phyloP scores from a whole-genome alignment of 306 rosid genomes.

The Cicer cuneatum region DNA sequence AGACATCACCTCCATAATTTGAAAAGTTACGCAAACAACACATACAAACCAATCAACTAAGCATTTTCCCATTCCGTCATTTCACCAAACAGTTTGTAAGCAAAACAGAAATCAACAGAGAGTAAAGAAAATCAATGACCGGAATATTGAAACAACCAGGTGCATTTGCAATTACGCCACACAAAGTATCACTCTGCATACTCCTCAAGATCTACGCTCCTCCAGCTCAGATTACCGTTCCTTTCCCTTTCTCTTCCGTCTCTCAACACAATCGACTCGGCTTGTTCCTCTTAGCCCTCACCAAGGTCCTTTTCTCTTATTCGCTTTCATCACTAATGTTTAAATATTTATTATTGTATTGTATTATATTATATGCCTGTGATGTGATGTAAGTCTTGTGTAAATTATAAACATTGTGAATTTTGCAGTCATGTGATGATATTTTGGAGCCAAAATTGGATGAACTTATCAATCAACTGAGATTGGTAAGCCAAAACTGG shows the following conservation, averaged over 20 bases:
- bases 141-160: slow-evolving; percentile 75
- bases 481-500: slow-evolving; percentile 58
- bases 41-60: slow-evolving; percentile 7
- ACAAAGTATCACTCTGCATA: slow-evolving; percentile 87
- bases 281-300: slow-evolving; percentile 75
- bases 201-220: slow-evolving; percentile 85
- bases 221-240: slow-evolving; percentile 65
- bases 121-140: slow-evolving; percentile 48
- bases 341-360: background rate
- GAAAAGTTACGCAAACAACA: background rate
- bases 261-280: slow-evolving; percentile 86
- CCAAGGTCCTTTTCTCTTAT: slow-evolving; percentile 54
- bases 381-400: background rate
- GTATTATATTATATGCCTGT: background rate
- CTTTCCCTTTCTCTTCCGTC: slow-evolving; percentile 78
- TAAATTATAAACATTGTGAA: background rate
- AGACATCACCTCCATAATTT: background rate
- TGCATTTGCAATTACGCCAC: slow-evolving; percentile 79
- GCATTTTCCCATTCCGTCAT: slow-evolving; percentile 10
- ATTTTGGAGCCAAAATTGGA: slow-evolving; percentile 89
- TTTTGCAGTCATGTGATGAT: slow-evolving; percentile 79
- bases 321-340: background rate
- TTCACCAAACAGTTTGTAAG: slow-evolving; percentile 29
- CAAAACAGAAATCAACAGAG: background rate
- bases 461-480: slow-evolving; percentile 72